phyloP scores from a whole-genome alignment of 2,329 filamentous ascomycete genomes.

The Cladobotryum protrusum region DNA sequence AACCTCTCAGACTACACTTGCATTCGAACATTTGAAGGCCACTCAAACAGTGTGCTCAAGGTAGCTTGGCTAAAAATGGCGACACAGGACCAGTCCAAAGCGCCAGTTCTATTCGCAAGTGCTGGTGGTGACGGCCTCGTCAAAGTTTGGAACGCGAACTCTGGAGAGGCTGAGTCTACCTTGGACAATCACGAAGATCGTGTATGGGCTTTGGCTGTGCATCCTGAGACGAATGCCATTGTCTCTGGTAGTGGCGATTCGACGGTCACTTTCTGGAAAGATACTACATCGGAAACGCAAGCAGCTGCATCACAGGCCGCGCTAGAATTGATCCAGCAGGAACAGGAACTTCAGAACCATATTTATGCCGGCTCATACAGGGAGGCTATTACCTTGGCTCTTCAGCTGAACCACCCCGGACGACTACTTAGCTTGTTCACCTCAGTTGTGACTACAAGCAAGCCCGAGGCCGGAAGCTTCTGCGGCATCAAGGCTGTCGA shows the following conservation, averaged over 20 bases:
- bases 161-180: conserved; percentile 78
- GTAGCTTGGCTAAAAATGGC: conserved; percentile 73
- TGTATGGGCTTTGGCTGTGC: conserved; percentile 80
- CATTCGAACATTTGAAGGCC: conserved; percentile 88
- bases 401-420: conserved; percentile 91
- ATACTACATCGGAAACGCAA: conserved; percentile 78
- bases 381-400: conserved; percentile 83
- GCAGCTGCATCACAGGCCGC: conserved; percentile 67
- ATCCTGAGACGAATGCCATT: conserved; percentile 63
- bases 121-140: conserved; percentile 92
- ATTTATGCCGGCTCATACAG: conserved; percentile 83
- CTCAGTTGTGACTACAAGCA: conserved; percentile 60
- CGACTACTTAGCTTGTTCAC: conserved; percentile 80
- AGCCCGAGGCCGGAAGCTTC: conserved; percentile 56
- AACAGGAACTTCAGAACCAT: conserved; percentile 90
- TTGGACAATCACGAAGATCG: conserved; percentile 96
- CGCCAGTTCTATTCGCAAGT: conserved; percentile 67
- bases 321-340: conserved; percentile 80
- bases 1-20: conserved; percentile 88
- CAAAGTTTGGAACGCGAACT: conserved; percentile 89
- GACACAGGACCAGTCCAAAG: conserved; percentile 46
- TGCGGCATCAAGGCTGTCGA: conserved; percentile 68
- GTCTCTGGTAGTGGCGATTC: conserved; percentile 91
- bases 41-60: conserved; percentile 92
- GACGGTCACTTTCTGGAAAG: conserved; percentile 90